phyloP scores from a whole-genome alignment of 768 basidiomycete species.

The Pleurotus eryngii region DNA sequence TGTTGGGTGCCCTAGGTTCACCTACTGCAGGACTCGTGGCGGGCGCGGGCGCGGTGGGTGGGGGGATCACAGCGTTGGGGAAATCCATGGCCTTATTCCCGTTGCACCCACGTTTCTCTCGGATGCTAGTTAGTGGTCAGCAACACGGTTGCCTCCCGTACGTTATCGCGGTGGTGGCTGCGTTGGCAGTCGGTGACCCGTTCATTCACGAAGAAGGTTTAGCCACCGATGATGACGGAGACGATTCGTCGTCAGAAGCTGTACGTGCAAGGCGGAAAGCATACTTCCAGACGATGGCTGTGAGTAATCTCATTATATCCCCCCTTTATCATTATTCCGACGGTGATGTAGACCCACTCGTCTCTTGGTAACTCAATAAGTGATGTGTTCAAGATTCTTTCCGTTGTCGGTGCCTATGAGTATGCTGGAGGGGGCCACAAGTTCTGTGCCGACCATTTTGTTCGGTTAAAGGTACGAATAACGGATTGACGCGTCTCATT shows the following conservation, averaged over 20 bases:
- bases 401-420: conserved; percentile 96
- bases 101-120: conserved; percentile 89
- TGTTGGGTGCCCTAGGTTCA: conserved; percentile 76
- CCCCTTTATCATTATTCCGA: not conserved
- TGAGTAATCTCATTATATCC: conserved; percentile 26
- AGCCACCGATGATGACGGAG: conserved; percentile 37
- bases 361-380: conserved; percentile 78
- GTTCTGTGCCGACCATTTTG: conserved; percentile 90
- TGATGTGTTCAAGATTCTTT: conserved; percentile 84
- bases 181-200: conserved; percentile 91
- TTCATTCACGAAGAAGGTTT: conserved; percentile 83
- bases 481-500: not conserved
- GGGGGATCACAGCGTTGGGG: conserved; percentile 86
- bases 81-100: conserved; percentile 92
- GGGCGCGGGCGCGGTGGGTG: conserved; percentile 21
- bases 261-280: conserved; percentile 63
- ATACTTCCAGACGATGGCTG: conserved; percentile 82
- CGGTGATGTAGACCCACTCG: conserved; percentile 58
- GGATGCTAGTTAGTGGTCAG: conserved; percentile 92
- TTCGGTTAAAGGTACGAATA: conserved; percentile 71
- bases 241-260: conserved; percentile 49
- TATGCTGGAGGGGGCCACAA: conserved; percentile 75
- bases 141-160: conserved; percentile 83
- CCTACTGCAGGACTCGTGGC: conserved; percentile 12
- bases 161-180: conserved; percentile 86